These are phyloP conservation scores for Rhodotorula toruloides DNA, from an alignment of 768 basidiomycete genomes.

Conservation along the genomic window DNA sequence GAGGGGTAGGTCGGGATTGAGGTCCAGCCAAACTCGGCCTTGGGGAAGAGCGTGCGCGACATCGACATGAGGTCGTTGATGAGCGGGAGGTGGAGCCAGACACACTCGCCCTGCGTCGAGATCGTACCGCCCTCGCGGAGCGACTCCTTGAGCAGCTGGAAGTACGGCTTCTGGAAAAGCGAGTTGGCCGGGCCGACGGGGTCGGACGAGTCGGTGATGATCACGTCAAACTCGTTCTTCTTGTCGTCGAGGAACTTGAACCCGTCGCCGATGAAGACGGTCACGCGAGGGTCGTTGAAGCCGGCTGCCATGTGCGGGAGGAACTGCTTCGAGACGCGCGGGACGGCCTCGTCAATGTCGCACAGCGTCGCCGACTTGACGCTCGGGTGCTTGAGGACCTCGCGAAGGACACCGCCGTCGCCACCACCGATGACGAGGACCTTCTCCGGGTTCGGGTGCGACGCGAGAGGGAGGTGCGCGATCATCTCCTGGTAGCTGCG, in stretches of 20 bases:
- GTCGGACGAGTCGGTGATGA: conserved; percentile 98
- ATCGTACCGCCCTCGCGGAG: conserved; percentile 84
- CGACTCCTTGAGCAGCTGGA: conserved; percentile 84
- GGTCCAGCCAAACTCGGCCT: conserved; percentile 83
- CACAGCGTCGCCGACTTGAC: conserved; percentile 91
- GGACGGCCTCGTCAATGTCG: conserved; percentile 98
- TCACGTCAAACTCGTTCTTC: conserved; percentile 78
- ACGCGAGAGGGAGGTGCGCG: conserved; percentile 88
- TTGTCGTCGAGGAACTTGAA: conserved; percentile 93
- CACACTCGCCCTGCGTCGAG: conserved; percentile 90
- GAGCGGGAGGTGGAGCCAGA: conserved; percentile 87
- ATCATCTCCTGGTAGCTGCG: conserved; percentile 95
- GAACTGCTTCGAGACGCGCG: conserved; percentile 85
- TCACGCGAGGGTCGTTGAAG: conserved; percentile 72
- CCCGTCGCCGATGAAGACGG: conserved; percentile 83
- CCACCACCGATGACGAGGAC: conserved; percentile 98
- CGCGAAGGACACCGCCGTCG: conserved; percentile 95
- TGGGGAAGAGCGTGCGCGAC: conserved; percentile 69
- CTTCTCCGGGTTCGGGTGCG: conserved; percentile 90
- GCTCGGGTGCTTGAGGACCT: conserved; percentile 86
- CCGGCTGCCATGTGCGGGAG: conserved; percentile 90
- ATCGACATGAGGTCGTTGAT: conserved; percentile 69
- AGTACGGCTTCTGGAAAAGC: conserved; percentile 96
- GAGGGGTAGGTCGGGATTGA: conserved; percentile 97
- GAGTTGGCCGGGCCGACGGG: conserved; percentile 91